Conservation (phyloP, 2,329 filamentous ascomycete genomes). For the Myriosclerotinia curreyana region DNA sequence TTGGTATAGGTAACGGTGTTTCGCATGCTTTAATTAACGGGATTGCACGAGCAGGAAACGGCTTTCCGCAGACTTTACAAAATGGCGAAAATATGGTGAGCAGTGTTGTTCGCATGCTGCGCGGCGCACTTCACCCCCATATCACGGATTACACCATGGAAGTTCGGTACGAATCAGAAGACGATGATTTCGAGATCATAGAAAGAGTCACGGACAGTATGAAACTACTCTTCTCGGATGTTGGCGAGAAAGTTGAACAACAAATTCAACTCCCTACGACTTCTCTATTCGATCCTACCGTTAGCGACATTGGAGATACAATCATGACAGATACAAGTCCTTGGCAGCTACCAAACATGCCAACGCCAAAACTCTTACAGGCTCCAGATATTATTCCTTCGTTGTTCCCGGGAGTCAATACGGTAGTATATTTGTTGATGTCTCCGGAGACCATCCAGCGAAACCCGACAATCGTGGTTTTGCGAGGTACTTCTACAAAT, state of each 20-base stretch:
- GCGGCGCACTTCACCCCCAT: constrained; percentile 65
- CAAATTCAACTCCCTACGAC: constrained; percentile 35
- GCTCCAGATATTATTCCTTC: constrained; percentile 61
- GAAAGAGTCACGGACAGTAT: constrained; percentile 54
- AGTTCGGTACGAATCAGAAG: constrained; percentile 52
- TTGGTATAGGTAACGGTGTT: constrained; percentile 52
- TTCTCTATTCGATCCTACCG: constrained; percentile 55
- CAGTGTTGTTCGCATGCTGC: constrained; percentile 72
- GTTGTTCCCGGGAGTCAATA: constrained; percentile 65
- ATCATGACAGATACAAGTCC: neutral
- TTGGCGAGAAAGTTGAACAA: constrained; percentile 2
- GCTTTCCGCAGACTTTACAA: constrained; percentile 60
- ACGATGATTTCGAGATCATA: constrained; percentile 61
- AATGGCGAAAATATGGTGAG: constrained; percentile 65
- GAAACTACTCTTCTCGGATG: constrained; percentile 38
- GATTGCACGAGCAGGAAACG: constrained; percentile 52
- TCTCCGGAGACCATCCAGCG: constrained; percentile 47
- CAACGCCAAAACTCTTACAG: constrained; percentile 58
- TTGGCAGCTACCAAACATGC: constrained; percentile 48
- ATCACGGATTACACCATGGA: constrained; percentile 62
- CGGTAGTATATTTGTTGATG: constrained; percentile 63
- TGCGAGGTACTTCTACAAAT: constrained; percentile 55
- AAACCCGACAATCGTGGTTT: constrained; percentile 53
- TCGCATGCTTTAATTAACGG: constrained; percentile 55
- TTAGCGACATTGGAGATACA: neutral